Evolutionary conservation across 345 rosid species (phyloP).

Genomic region (Sisymbrium altissimum): DNA sequence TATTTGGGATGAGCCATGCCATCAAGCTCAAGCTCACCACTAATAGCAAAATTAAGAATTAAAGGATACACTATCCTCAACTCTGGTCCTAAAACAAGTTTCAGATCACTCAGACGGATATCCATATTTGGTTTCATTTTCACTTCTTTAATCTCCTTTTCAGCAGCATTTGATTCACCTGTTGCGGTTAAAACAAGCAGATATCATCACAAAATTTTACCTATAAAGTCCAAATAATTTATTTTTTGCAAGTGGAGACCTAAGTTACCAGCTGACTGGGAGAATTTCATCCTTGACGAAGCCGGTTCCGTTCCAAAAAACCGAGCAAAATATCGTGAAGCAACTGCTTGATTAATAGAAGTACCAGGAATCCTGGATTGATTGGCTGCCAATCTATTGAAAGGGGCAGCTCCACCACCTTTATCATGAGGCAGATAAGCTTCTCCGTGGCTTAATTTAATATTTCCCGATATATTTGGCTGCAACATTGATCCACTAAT

Average conservation of each 20-base stretch:
- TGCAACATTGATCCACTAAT: conserved; percentile 90
- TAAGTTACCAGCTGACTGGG: conserved; percentile 57
- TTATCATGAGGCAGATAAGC: conserved; percentile 98
- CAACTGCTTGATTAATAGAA: conserved; percentile 72
- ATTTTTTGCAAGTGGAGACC: background rate
- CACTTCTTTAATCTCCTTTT: conserved; percentile 62
- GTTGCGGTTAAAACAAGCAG: conserved; percentile 34
- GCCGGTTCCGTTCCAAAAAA: conserved; percentile 69
- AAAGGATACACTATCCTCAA: conserved; percentile 88
- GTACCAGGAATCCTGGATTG: conserved; percentile 65
- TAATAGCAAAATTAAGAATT: conserved; percentile 86
- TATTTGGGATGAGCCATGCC: conserved; percentile 89
- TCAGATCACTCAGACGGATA: conserved; percentile 80
- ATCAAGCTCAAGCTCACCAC: conserved; percentile 91
- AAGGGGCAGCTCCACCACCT: conserved; percentile 71
- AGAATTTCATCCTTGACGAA: conserved; percentile 55
- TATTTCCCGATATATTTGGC: conserved; percentile 91
- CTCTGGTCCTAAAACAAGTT: conserved; percentile 92
- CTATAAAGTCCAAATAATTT: background rate
- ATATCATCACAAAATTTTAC: background rate
- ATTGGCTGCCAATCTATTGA: conserved; percentile 68
- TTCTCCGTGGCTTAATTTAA: conserved; percentile 95
- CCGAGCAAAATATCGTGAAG: conserved; percentile 81
- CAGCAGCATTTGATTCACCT: conserved; percentile 66
- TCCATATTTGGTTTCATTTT: conserved; percentile 76